Evolutionary conservation across 495 filamentous ascomycete genomes (phyloP), one percentile per base, ranked within the genome.

Genomic region (Penicillium pulvis): DNA sequence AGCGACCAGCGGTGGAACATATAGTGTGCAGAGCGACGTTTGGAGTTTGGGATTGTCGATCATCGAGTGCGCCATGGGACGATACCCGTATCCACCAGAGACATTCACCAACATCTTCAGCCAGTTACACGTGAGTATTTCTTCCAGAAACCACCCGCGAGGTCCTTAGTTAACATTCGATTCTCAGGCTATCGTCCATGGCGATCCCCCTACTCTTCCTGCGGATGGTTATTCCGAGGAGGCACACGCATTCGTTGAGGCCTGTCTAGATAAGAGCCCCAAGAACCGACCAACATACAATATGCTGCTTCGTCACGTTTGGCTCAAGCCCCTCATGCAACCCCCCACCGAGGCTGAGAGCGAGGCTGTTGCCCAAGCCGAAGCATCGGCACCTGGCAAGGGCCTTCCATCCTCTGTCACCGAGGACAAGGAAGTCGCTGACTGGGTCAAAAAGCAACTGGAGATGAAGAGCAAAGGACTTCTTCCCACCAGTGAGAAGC

Each of bases 21-120:
- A 99, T 72, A 96, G 91, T 71, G 94, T 97, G 20, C 95, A 98
- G 71, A 96, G 91, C 70, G 94, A 99, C 74, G 92, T 99, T 49
- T 99, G 94, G 94, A 94, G 90, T 73, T 76, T 99, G 63, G 94
- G 95, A 30, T 73, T 99, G 61, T 93, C 90, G 41, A 88, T 99
- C 59, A 96, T 99, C 64, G 94, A 99, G 73, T 99, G 95, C 70
- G 93, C 92, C 19, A 85, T 96, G 82, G 94, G 94, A 19, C 82
- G 87, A 60, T 99, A 99, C 69, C 94, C 94, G 4, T 99, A 99
- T 67, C 95, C 94, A 12, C 94, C 94, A 2, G 94, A 99, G 74
- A 96, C 96, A 0, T 99, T 96, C 66, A 93, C 93, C 71, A 98
- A 97, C 63, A 98, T 99, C 51, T 98, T 98, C 81, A 95, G 91